Percentiles rank a stretch among this genome's conserved stretches.
Conservation (phyloP, 2,329 filamentous ascomycete species). For the Epichloe sp. region DNA sequence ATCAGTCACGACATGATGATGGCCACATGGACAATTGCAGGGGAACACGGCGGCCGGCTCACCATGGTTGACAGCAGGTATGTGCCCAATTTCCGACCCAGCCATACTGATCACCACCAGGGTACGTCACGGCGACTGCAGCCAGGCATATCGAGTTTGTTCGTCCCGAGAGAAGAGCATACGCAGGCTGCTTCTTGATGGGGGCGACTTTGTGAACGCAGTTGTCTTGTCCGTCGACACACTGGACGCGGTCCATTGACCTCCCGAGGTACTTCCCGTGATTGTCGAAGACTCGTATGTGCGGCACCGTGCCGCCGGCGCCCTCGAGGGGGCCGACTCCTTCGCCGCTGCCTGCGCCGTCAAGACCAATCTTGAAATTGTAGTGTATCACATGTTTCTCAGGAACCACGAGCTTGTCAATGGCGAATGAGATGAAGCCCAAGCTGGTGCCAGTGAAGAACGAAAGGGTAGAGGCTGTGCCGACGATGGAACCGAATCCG, state of each 20-base stretch:
- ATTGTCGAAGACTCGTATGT: background rate
- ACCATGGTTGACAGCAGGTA: constrained; percentile 1
- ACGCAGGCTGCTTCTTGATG: background rate
- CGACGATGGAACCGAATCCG: too few species aligned
- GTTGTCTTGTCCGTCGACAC: background rate
- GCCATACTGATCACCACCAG: background rate
- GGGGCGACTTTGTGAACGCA: background rate
- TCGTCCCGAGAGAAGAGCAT: background rate
- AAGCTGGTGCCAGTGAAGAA: background rate
- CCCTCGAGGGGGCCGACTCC: background rate
- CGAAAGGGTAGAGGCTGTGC: too few species aligned
- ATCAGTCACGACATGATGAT: too few species aligned
- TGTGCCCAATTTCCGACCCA: constrained; percentile 4
- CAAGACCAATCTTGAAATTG: background rate
- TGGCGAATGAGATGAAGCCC: background rate
- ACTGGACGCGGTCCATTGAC: accelerated
- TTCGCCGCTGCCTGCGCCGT: background rate
- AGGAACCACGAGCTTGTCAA: background rate
- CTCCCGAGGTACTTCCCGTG: background rate
- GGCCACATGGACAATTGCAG: background rate
- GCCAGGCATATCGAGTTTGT: background rate
- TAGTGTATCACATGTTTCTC: background rate
- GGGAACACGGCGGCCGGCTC: background rate
- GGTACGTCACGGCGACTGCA: background rate
- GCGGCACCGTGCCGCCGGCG: background rate